These are phyloP conservation scores for Parietaria judaica DNA, from an alignment of 306 rosid genomes.

Conservation along the genomic window DNA sequence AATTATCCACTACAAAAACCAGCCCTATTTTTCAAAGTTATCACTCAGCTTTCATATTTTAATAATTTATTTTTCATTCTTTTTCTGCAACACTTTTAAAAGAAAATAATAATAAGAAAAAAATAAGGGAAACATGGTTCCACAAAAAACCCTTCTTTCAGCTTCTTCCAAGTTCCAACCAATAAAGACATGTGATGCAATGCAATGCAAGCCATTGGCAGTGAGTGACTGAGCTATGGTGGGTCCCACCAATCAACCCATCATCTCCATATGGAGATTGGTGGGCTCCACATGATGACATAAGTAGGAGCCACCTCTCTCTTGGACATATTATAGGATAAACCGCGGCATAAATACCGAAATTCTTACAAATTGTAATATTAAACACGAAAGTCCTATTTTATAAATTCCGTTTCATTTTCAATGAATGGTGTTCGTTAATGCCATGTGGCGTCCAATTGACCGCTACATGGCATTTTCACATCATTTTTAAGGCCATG, in stretches of 20 bases:
- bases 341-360: too few relatives aligned
- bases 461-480: too few relatives aligned
- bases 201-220: slow-evolving; percentile 33
- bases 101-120: slow-evolving; percentile 2
- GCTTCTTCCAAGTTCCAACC: slow-evolving; percentile 46
- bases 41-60: not conserved
- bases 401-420: too few relatives aligned
- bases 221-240: slow-evolving; percentile 15
- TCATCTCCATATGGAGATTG: slow-evolving; percentile 26
- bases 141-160: slow-evolving; percentile 25
- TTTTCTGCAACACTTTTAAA: not conserved
- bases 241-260: slow-evolving; percentile 33
- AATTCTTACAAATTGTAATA: too few relatives aligned
- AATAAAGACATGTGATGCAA: slow-evolving; percentile 53
- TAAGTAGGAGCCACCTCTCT: too few relatives aligned
- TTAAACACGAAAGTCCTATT: too few relatives aligned
- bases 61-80: slow-evolving; percentile 1
- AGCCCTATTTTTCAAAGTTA: too few relatives aligned
- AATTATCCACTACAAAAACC: too few relatives aligned
- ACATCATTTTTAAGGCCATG: too few relatives aligned
- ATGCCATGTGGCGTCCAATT: too few relatives aligned
- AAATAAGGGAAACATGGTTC: slow-evolving; percentile 37
- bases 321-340: too few relatives aligned
- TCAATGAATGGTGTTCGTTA: too few relatives aligned
- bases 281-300: slow-evolving; percentile 14